Evolutionary conservation across 139 green algal genomes (phyloP).

Genomic region (Spirogloea muscicola): DNA sequence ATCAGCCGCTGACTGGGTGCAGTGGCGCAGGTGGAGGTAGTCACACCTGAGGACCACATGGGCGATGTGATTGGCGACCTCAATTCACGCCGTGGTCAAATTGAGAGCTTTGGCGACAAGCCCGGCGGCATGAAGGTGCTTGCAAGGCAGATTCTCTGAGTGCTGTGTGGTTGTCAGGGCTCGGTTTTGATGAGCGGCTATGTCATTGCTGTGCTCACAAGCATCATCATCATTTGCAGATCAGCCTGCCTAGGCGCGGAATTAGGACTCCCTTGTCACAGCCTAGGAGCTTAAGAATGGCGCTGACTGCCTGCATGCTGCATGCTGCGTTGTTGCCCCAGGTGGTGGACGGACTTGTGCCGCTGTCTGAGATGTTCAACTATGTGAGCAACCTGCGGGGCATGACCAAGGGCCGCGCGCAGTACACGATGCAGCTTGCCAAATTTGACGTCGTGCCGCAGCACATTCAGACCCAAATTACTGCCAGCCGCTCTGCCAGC

Average conservation of each 20-base stretch:
- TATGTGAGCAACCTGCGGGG: conserved; percentile 90
- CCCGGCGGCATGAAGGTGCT: conserved; percentile 88
- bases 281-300: background rate
- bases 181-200: background rate
- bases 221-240: background rate
- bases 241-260: too few species aligned
- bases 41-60: conserved; percentile 84
- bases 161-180: background rate
- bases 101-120: conserved; percentile 87
- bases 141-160: background rate
- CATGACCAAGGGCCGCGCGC: conserved; percentile 94
- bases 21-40: too few species aligned
- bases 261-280: too few species aligned
- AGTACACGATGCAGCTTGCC: conserved; percentile 90
- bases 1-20: too few species aligned
- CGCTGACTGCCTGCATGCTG: background rate
- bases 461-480: conserved; percentile 88
- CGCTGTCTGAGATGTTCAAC: conserved; percentile 96
- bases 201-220: background rate
- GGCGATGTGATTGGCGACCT: conserved; percentile 90
- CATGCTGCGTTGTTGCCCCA: background rate
- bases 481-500: too few species aligned
- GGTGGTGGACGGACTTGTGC: conserved; percentile 77
- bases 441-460: conserved; percentile 90
- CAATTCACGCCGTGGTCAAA: conserved; percentile 89